phyloP scores from a whole-genome alignment of 1,284 basidiomycete genomes.

The Psilocybe mexicana region DNA sequence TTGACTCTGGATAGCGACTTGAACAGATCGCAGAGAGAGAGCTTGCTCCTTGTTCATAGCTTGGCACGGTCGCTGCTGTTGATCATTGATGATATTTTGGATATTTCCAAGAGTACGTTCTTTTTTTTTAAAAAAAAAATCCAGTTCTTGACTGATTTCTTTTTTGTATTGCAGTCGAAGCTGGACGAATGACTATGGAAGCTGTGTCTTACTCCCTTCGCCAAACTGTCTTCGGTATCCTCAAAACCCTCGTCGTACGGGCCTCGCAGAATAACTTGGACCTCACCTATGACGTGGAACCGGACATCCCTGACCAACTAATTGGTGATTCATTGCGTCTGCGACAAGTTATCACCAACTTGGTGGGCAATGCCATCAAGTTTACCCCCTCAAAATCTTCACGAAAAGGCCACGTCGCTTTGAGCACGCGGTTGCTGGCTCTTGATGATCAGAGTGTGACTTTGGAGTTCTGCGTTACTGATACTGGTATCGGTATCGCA shows the following conservation, averaged over 20 bases:
- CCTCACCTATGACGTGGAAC: constrained; percentile 95
- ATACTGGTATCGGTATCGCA: constrained; percentile 99
- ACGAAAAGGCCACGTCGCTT: constrained; percentile 87
- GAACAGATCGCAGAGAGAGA: constrained; percentile 89
- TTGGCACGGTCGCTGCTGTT: constrained; percentile 91
- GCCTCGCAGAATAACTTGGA: constrained; percentile 98
- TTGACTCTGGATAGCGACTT: constrained; percentile 93
- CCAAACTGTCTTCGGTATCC: constrained; percentile 94
- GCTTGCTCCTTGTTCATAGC: constrained; percentile 93
- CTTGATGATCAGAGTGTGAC: constrained; percentile 80
- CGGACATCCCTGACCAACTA: constrained; percentile 94
- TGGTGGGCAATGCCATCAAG: constrained; percentile 95
- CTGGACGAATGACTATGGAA: constrained; percentile 99
- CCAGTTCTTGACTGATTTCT: not conserved
- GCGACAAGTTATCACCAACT: constrained; percentile 92
- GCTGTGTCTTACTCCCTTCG: constrained; percentile 98
- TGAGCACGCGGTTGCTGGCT: constrained; percentile 81
- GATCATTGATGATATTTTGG: constrained; percentile 98
- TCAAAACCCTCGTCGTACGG: constrained; percentile 97
- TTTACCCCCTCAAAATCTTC: constrained; percentile 84
- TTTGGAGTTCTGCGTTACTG: constrained; percentile 95
- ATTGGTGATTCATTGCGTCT: constrained; percentile 95
- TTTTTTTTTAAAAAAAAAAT: not conserved
- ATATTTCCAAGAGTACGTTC: constrained; percentile 93
- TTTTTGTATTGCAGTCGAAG: constrained; percentile 71